A percentile compares a stretch with the other conserved stretches of the same genome.
Conservation (phyloP, 768 basidiomycete genomes). For the Hericium alpestre region DNA sequence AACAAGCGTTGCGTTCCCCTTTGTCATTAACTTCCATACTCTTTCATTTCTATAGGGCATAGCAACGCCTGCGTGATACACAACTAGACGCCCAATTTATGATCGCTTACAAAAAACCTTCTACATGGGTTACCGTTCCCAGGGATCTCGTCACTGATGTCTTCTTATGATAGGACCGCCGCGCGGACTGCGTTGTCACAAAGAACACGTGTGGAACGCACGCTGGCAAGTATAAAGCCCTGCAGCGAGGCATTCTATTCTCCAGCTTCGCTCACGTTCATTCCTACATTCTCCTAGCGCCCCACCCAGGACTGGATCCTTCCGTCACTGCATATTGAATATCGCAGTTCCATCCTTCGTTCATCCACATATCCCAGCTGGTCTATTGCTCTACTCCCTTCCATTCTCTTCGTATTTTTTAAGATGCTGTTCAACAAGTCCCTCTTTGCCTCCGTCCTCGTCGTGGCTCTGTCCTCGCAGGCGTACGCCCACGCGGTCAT, state of each 20-base stretch:
- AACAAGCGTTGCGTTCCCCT: too few species aligned
- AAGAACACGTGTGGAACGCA: too few species aligned
- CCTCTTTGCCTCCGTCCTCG: conserved; percentile 20
- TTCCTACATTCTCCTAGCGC: not conserved
- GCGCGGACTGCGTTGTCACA: too few species aligned
- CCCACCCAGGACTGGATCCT: not conserved
- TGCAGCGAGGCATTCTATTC: not conserved
- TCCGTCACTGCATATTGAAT: not conserved
- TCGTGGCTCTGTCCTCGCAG: conserved; percentile 26
- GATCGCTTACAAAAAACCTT: too few species aligned
- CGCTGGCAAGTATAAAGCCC: not conserved
- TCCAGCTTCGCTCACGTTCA: not conserved
- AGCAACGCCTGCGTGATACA: too few species aligned
- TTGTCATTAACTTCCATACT: too few species aligned
- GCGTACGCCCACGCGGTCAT: conserved; percentile 36
- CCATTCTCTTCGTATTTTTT: not conserved
- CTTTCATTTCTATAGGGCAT: too few species aligned
- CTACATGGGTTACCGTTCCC: too few species aligned
- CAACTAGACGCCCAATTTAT: too few species aligned
- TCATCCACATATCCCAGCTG: not conserved
- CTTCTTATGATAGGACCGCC: too few species aligned
- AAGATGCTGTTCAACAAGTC: conserved; percentile 18
- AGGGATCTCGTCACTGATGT: too few species aligned
- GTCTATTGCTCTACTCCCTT: not conserved
- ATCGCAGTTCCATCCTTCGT: not conserved